phyloP scores from a whole-genome alignment of 2,329 filamentous ascomycete genomes.

The Colletotrichum melonis region DNA sequence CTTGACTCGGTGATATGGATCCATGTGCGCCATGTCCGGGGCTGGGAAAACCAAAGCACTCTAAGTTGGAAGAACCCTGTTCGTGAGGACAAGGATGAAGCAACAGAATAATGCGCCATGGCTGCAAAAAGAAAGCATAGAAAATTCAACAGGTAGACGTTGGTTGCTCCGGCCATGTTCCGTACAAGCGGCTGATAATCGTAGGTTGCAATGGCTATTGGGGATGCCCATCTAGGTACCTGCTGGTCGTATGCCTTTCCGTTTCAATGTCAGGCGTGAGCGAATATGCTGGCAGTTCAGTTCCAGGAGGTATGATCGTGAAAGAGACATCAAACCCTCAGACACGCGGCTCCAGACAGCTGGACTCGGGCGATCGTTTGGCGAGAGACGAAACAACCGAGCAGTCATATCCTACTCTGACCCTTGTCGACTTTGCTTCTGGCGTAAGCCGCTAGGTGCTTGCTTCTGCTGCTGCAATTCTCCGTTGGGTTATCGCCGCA shows the following conservation, averaged over 20 bases:
- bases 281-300: background rate
- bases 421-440: constrained; percentile 12
- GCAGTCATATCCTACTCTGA: background rate
- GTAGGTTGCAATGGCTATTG: background rate
- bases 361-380: constrained; percentile 2
- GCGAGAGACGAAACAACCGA: constrained; percentile 8
- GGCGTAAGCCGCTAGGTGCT: background rate
- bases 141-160: too few relatives aligned
- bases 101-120: background rate
- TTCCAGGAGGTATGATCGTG: background rate
- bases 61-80: background rate
- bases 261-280: background rate
- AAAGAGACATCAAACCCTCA: background rate
- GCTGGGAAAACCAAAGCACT: background rate
- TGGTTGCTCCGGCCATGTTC: too few relatives aligned
- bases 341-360: background rate
- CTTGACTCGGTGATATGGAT: constrained; percentile 10
- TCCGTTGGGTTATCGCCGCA: background rate
- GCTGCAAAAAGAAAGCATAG: constrained; percentile 1
- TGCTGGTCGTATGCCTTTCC: background rate
- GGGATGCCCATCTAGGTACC: background rate
- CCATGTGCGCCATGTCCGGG: background rate
- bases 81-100: constrained; percentile 9
- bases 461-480: constrained; percentile 7
- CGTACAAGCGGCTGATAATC: background rate